These are phyloP conservation scores for Paraglomus brasilianum DNA, from an alignment of 192 early-diverging fungal genomes.

Conservation along the genomic window DNA sequence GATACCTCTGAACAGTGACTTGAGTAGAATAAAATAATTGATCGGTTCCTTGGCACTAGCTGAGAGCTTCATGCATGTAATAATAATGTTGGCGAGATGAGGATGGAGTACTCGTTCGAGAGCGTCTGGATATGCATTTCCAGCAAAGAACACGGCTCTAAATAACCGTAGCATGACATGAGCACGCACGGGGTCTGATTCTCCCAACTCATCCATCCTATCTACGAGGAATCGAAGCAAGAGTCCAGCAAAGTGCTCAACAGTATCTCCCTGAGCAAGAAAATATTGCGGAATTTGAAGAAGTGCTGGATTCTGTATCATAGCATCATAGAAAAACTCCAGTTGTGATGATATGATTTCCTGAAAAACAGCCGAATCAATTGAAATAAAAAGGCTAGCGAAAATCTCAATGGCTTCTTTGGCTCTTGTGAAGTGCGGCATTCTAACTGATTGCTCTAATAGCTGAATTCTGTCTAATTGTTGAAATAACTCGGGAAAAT, in stretches of 20 bases:
- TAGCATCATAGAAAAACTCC: conserved; percentile 79
- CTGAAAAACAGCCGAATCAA: conserved; percentile 91
- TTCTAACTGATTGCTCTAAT: conserved; percentile 35
- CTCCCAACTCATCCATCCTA: conserved; percentile 74
- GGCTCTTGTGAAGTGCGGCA: conserved; percentile 75
- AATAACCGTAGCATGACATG: conserved; percentile 85
- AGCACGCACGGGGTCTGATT: conserved; percentile 59
- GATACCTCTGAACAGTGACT: conserved; percentile 91
- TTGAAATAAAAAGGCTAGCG: conserved; percentile 74
- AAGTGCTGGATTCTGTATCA: conserved; percentile 72
- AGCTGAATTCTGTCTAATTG: conserved; percentile 15
- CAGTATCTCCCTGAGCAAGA: conserved; percentile 66
- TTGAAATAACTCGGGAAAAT: conserved; percentile 30
- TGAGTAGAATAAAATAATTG: conserved; percentile 92
- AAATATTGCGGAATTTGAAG: conserved; percentile 88
- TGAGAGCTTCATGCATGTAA: conserved; percentile 80
- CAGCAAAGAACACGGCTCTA: conserved; percentile 91
- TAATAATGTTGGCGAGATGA: conserved; percentile 88
- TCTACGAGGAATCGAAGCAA: conserved; percentile 77
- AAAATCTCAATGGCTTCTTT: conserved; percentile 93
- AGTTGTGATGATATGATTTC: conserved; percentile 94
- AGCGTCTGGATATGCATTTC: conserved; percentile 85
- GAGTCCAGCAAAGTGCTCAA: conserved; percentile 78
- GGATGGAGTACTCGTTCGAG: conserved; percentile 93
- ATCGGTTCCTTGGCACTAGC: conserved; percentile 80